Percentiles rank a stretch among this genome's conserved stretches.
Evolutionary conservation across 208 protist species (phyloP).

Genomic region (Trypanosoma scelopori): DNA sequence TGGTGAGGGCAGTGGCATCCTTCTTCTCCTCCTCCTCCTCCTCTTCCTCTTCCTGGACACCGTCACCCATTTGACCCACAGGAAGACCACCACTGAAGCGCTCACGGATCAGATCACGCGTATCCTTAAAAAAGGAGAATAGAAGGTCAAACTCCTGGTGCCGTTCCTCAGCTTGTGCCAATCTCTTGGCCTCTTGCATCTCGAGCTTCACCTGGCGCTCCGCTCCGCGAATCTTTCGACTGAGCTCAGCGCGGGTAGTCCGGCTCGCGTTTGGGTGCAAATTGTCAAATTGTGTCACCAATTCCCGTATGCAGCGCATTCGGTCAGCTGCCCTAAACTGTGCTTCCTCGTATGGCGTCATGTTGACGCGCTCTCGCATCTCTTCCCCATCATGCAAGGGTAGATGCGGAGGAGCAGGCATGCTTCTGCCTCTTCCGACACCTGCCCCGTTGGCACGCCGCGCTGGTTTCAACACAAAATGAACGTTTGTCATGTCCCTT

Average conservation of each 20-base stretch:
- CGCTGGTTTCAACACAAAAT: not conserved
- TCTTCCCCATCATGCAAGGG: slow-evolving; percentile 37
- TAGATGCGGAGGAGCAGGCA: slow-evolving; percentile 21
- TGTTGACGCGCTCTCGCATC: slow-evolving; percentile 1
- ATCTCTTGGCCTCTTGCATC: slow-evolving; percentile 42
- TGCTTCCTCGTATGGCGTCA: slow-evolving; percentile 35
- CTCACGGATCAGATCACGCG: slow-evolving; percentile 38
- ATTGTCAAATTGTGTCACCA: slow-evolving; percentile 43
- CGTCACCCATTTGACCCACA: not conserved
- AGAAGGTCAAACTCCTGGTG: slow-evolving; percentile 37
- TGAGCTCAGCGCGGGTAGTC: slow-evolving; percentile 30
- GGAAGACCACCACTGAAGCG: slow-evolving; percentile 31
- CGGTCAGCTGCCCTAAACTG: slow-evolving; percentile 32
- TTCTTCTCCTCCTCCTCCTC: too few relatives aligned
- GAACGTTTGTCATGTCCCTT: not conserved
- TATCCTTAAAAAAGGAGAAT: slow-evolving; percentile 32
- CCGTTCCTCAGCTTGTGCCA: slow-evolving; percentile 38
- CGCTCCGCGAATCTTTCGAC: slow-evolving; percentile 37
- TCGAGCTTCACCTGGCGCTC: slow-evolving; percentile 29
- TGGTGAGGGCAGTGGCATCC: not conserved
- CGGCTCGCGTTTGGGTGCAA: slow-evolving; percentile 19
- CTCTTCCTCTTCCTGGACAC: too few relatives aligned
- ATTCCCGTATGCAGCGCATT: slow-evolving; percentile 48
- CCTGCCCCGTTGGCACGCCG: not conserved
- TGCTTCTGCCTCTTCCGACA: not conserved